Evolutionary conservation across 371 early-diverging fungal species (phyloP).

Genomic region (Capniomyces stellatus): DNA sequence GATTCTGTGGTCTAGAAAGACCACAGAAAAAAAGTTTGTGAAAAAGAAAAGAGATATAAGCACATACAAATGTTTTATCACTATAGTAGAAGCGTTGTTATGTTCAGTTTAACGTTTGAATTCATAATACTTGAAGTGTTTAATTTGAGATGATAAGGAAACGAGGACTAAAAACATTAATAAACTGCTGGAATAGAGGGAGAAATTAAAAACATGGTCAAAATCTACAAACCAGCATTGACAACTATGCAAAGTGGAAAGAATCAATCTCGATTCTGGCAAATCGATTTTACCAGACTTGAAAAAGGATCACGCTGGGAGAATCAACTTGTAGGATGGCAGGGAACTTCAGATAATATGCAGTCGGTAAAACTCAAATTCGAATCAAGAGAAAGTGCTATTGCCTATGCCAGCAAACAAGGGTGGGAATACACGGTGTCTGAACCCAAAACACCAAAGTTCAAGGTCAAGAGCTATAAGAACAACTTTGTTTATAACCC

Average conservation of each 20-base stretch:
- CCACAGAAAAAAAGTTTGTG: no score
- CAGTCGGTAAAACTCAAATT: conserved; percentile 78
- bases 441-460: conserved; percentile 53
- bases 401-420: conserved; percentile 82
- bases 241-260: conserved; percentile 74
- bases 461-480: conserved; percentile 66
- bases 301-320: conserved; percentile 67
- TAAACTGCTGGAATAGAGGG: conserved; percentile 17
- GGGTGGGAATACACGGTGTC: conserved; percentile 84
- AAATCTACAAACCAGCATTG: conserved; percentile 68
- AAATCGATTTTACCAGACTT: conserved; percentile 70
- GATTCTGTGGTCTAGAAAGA: no score
- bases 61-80: no score
- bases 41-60: no score
- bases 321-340: conserved; percentile 90
- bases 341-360: conserved; percentile 68
- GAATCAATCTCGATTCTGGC: conserved; percentile 62
- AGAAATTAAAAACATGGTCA: conserved; percentile 45
- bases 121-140: no score
- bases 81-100: no score
- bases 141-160: no score
- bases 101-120: no score
- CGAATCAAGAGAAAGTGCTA: conserved; percentile 67
- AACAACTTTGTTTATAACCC: conserved; percentile 77
- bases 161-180: no score